phyloP scores from a whole-genome alignment of 169 alveolate species.

The Plasmodium adleri region DNA sequence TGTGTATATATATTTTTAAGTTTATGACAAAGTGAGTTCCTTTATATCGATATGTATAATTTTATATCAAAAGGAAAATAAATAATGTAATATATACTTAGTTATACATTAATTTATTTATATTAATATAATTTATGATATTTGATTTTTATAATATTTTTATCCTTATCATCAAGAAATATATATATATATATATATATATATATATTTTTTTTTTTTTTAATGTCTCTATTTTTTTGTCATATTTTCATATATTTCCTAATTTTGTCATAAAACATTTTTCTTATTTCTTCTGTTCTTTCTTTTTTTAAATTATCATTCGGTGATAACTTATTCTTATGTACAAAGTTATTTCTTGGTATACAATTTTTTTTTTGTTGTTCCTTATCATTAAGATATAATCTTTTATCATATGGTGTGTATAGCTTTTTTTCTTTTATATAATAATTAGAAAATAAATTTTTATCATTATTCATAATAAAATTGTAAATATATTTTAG shows the following conservation, averaged over 20 bases:
- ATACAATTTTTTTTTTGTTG: conserved; percentile 9
- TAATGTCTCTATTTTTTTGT: background rate
- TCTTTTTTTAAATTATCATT: conserved; percentile 14
- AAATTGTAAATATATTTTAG: conserved; percentile 64
- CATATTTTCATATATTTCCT: conserved; percentile 14
- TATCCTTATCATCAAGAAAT: too few species aligned
- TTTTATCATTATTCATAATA: conserved; percentile 28
- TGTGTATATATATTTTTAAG: too few species aligned
- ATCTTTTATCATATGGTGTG: background rate
- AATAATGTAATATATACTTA: too few species aligned
- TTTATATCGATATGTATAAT: too few species aligned
- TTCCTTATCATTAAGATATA: background rate
- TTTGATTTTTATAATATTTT: too few species aligned
- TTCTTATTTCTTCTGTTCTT: conserved; percentile 26
- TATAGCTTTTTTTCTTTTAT: background rate
- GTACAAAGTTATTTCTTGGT: background rate
- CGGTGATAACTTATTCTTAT: background rate
- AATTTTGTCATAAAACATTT: conserved; percentile 30
- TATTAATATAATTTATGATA: too few species aligned
- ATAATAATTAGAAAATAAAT: background rate
- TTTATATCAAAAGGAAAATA: too few species aligned
- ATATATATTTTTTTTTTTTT: background rate
- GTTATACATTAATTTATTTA: too few species aligned
- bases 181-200: too few species aligned
- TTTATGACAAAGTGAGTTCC: too few species aligned